Conservation (phyloP, 2,329 filamentous ascomycete species). For the Colletotrichum trifolii region DNA sequence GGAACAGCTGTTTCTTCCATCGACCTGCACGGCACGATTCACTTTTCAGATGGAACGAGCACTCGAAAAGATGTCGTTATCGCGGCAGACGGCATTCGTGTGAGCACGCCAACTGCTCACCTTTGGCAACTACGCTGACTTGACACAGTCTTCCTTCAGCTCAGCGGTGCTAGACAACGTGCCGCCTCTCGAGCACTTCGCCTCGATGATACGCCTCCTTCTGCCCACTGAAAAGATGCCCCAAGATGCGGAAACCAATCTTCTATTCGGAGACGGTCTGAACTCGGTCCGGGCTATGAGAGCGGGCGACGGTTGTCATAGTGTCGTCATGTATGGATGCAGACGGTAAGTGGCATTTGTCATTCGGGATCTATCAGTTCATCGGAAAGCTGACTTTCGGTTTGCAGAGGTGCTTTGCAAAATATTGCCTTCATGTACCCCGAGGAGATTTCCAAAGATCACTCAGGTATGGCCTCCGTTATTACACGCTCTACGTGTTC, state of each 20-base stretch:
- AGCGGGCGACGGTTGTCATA: neutral
- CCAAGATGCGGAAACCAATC: neutral
- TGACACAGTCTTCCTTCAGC: constrained; percentile 1
- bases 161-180: neutral
- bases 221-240: neutral
- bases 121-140: neutral
- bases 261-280: neutral
- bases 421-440: constrained; percentile 2
- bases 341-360: neutral
- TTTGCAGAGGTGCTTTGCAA: neutral
- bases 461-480: neutral
- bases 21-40: neutral
- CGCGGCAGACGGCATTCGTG: constrained; percentile 13
- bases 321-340: constrained; percentile 2
- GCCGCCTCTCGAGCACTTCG: neutral
- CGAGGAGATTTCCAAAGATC: neutral
- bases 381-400: neutral
- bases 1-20: neutral
- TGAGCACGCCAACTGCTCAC: neutral
- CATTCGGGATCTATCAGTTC: neutral
- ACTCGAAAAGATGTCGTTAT: neutral
- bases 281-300: neutral
- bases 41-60: neutral
- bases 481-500: neutral
- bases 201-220: constrained; percentile 7